Base-by-base conservation (phyloP, 1,284 basidiomycete genomes). In the Tetrapyrgos nigripes region DNA sequence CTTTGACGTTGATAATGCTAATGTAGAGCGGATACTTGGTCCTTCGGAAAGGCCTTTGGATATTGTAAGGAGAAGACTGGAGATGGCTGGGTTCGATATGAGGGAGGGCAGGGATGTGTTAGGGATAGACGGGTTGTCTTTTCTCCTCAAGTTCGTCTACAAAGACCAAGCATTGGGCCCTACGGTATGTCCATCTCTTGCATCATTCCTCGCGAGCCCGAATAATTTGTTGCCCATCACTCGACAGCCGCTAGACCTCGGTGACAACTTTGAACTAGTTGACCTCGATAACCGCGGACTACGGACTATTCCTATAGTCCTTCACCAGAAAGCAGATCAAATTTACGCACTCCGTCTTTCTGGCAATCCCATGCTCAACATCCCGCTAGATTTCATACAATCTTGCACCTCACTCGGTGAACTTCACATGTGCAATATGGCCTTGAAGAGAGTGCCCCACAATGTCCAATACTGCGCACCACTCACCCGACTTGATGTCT, bases 381-480 rank as follows among this genome's bases (percentile, higher is more conserved):
- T 99, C 37, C 97, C 97, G 0, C 86, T 94, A 50, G 97, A 99
- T 76, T 99, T 99, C 72, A 91, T 97, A 53, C 94, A 98, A 74
- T 87, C 91, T 8, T 98, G 96, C 70, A 87, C 86, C 3, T 85
- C 80, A 4, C 83, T 99, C 31, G 88, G 90, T 53, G 94, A 96
- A 67, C 85, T 99, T 53, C 87, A 91, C 8, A 80, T 99, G 55
- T 91, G 91, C n/a, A 88, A 94, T 66, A 96, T 98, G 89, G 93
- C 94, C 17, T 90, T 98, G 80, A 98, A 98, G 77, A 89, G 92
- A 60, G 91, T 99, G 0, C 97, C 97, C 0, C 88, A 89, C 58
- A 92, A 89, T 62, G 85, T 99, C n/a, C 85, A 89, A 53, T 85
- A 93, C 66, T 91, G 91, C 59, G 74, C 80, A 17, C 89, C 89